phyloP scores from a whole-genome alignment of 768 basidiomycete species.

The Boletus insuetus region DNA sequence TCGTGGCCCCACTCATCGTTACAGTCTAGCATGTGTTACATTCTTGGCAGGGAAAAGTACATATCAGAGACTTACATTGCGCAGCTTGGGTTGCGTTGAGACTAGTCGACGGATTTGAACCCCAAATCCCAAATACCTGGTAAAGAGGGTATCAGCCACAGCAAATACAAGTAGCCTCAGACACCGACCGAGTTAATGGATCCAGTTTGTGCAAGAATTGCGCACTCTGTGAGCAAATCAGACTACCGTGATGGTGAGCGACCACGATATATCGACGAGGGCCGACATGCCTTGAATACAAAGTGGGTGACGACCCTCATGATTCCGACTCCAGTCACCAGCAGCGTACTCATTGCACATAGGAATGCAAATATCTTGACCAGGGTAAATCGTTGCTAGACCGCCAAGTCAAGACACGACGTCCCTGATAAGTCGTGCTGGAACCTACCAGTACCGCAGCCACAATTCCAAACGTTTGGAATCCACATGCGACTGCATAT shows the following conservation, averaged over 20 bases:
- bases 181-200: conserved; percentile 33
- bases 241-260: conserved; percentile 35
- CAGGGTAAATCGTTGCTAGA: conserved; percentile 52
- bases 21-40: conserved; percentile 52
- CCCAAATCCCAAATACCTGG: conserved; percentile 54
- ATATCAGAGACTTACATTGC: conserved; percentile 39
- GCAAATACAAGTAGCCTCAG: not conserved
- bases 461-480: conserved; percentile 55
- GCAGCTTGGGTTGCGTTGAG: conserved; percentile 40
- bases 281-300: conserved; percentile 51
- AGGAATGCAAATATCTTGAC: conserved; percentile 57
- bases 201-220: conserved; percentile 35
- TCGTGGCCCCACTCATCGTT: conserved; percentile 53
- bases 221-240: conserved; percentile 58
- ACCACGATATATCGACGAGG: not conserved
- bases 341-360: conserved; percentile 44
- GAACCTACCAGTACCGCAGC: conserved; percentile 50
- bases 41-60: not conserved
- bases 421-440: not conserved
- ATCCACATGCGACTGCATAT: conserved; percentile 47
- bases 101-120: conserved; percentile 34
- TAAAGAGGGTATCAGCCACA: conserved; percentile 15
- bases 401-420: not conserved
- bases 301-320: conserved; percentile 65
- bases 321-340: conserved; percentile 51